Evolutionary conservation across 352 stramenopile species (phyloP), one percentile per base, ranked within the genome.

Genomic region (Pythium utonaiense): DNA sequence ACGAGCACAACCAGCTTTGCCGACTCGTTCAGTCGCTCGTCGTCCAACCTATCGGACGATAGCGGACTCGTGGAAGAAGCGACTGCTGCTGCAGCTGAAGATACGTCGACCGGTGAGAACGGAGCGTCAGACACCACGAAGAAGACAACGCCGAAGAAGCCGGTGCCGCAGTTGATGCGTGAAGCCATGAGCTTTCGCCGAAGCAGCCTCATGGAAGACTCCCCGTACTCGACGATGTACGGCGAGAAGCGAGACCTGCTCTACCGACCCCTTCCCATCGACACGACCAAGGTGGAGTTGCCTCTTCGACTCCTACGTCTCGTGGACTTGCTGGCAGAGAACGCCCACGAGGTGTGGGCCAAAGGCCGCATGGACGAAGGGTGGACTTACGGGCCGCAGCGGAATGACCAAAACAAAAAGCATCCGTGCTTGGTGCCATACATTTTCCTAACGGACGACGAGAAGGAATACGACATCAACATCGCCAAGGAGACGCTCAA

Each of bases 401-500:
- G 86, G 47, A 79, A 93, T 47, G 86, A 95, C 57, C 57, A 73
- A 41, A 49, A 71, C 33, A 93, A 93, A 73, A 93, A 93, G 62
- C 86, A 95, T 41, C 80, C 77, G 40, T 93, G 86, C 38, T 74
- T 95, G 8, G 86, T 95, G 62, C 86, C 86, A 14, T 95, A 95
- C 60, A 86, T 95, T 42, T 95, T 93, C 62, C 68, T 95, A n/a
- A 93, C 84, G 14, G 84, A 95, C 49, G 84, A 91, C 5, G 86
- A 95, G 56, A 93, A 95, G 57, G 84, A 93, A 56, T 93, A 93
- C 67, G 86, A 95, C 64, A 70, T 93, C 40, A 95, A 93, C 58
- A 95, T 91, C 54, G 86, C 86, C 24, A 88, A 86, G 57, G 84
- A 92, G 62, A 95, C 86, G 34, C 78, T 93, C 60, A 95, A 95